Base-by-base conservation (phyloP, 768 basidiomycete species). In the Hemileccinum impolitum region DNA sequence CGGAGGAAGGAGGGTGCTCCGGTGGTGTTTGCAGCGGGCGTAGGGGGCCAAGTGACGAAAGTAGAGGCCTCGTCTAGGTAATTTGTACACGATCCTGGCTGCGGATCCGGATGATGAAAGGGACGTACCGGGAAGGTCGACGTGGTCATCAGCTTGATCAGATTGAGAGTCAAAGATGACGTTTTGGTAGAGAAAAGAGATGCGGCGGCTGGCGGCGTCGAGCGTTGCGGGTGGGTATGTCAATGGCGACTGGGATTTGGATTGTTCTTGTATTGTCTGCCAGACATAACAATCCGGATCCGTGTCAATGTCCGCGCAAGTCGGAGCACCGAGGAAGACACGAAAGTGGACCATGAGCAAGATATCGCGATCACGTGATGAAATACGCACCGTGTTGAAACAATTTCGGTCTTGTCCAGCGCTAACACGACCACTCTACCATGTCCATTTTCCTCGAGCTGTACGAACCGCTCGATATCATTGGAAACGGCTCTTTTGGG, bases 401-500 rank as follows among this genome's bases (percentile, higher is more conserved):
- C 32, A 3, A 55, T 66, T 59, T 66, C 45, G 36, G 47, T 59
- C 55, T 43, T 15, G 60, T 53, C 66, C 41, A 52, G 25, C 18
- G 36, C 28, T 23, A 23, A 23, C 6, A 23, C 45, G 37, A 39
- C 41, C 47, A 10, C 8, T 17, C 17, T 23, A 39, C n/a, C 45
- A 69, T 67, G 66, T 49, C 54, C 12, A 38, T 48, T 1, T 82
- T 83, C 56, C 73, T 94, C 18, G 88, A 89, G 58, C 77, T 79
- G 42, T 98, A 95, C 61, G 91, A 93, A 53, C 75, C 90, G 7
- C 76, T 94, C 40, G 93, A 94, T 55, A 78, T 96, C 49, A 95
- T 99, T 40, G 96, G 96, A 4, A 97, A 94, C 60, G 96, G 96
- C 23, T 90, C 90, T 5, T 99, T 99, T 73, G 96, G 96, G 2